phyloP scores from a whole-genome alignment of 306 rosid species.

The Purshia tridentata region DNA sequence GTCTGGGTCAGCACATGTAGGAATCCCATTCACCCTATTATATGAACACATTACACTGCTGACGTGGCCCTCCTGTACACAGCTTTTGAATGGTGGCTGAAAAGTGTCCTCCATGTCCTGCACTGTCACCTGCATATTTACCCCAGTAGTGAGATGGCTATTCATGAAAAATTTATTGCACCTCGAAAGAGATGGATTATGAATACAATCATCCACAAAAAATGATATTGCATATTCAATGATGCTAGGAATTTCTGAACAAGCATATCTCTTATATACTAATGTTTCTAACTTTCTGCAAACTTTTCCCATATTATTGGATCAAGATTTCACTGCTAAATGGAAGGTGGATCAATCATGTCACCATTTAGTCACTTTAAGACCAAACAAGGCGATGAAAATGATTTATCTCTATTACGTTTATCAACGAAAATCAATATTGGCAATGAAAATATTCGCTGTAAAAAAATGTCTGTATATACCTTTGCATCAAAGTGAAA shows the following conservation, averaged over 20 bases:
- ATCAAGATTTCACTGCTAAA: no score
- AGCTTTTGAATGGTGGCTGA: slow-evolving; percentile 75
- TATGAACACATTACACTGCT: slow-evolving; percentile 93
- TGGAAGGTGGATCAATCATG: no score
- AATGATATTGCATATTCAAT: neutral
- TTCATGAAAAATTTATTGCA: slow-evolving; percentile 4
- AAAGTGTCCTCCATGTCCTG: slow-evolving; percentile 83
- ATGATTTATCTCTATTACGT: no score
- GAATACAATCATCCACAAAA: no score
- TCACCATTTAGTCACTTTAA: no score
- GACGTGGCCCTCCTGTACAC: slow-evolving; percentile 75
- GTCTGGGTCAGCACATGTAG: slow-evolving; percentile 82
- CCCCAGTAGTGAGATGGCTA: neutral
- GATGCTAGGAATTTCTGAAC: no score
- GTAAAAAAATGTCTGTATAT: neutral
- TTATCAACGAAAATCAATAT: no score
- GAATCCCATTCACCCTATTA: slow-evolving; percentile 79
- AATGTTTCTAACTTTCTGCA: no score
- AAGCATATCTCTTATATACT: no score
- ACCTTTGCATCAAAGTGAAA: slow-evolving; percentile 81
- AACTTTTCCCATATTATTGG: no score
- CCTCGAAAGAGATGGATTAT: neutral
- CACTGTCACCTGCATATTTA: slow-evolving; percentile 56
- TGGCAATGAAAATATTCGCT: no score
- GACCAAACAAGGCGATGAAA: no score